Conservation (phyloP, 2,329 filamentous ascomycete genomes). For the Scopulariopsis brevicaulis region DNA sequence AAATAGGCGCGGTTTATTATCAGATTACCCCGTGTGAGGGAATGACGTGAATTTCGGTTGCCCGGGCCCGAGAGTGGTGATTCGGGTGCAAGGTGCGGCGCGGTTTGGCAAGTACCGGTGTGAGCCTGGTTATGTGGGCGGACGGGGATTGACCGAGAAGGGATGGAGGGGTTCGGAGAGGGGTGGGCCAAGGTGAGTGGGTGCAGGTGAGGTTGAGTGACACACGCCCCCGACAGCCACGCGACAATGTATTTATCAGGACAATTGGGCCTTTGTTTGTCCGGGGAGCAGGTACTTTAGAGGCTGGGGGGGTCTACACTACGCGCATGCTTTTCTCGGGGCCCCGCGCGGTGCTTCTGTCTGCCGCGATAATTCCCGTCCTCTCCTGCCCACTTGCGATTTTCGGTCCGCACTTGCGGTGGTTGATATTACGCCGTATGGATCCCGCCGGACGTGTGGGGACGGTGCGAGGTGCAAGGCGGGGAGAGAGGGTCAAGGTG, state of each 20-base stretch:
- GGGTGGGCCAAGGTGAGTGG: background rate
- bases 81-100: background rate
- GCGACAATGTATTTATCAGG: background rate
- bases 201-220: background rate
- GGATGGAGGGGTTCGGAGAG: background rate
- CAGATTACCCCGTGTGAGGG: conserved; percentile 3
- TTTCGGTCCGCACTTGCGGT: background rate
- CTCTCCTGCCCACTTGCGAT: background rate
- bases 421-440: background rate
- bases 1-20: conserved; percentile 6
- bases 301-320: background rate
- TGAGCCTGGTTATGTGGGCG: conserved; percentile 1
- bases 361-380: background rate
- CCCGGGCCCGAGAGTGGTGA: conserved; percentile 3
- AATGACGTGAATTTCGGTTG: conserved; percentile 5
- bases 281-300: background rate
- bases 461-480: background rate
- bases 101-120: conserved; percentile 4
- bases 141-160: conserved; percentile 1
- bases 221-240: background rate
- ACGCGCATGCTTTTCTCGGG: background rate
- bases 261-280: background rate
- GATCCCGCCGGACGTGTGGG: background rate
- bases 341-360: background rate
- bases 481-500: background rate